Percentiles rank a stretch among this genome's conserved stretches.
phyloP scores from a whole-genome alignment of 2,329 filamentous ascomycete species.

The Colletotrichum liaoningense region DNA sequence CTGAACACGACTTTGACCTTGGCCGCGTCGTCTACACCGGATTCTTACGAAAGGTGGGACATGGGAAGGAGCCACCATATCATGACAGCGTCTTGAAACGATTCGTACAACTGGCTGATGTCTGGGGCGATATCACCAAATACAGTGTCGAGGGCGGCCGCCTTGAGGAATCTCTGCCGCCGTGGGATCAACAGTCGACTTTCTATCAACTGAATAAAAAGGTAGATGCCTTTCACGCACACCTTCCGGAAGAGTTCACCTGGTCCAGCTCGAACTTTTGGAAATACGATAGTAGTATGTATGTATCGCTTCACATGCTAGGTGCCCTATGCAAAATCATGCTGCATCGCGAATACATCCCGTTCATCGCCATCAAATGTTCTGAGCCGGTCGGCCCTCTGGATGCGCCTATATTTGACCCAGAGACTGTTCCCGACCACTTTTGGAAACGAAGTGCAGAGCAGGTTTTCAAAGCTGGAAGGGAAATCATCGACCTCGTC shows the following conservation, averaged over 20 bases:
- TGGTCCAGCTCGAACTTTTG: constrained; percentile 72
- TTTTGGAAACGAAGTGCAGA: constrained; percentile 75
- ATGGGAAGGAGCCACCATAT: constrained; percentile 37
- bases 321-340: constrained; percentile 74
- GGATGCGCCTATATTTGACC: too few species aligned
- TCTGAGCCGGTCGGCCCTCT: constrained; percentile 63
- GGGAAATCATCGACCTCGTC: constrained; percentile 73
- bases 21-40: constrained; percentile 67
- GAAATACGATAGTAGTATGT: constrained; percentile 74
- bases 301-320: constrained; percentile 75
- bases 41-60: constrained; percentile 50
- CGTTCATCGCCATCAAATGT: constrained; percentile 72
- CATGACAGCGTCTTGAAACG: constrained; percentile 62
- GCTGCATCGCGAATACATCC: constrained; percentile 76
- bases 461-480: constrained; percentile 71
- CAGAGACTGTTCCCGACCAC: constrained; percentile 57
- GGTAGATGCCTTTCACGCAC: constrained; percentile 63
- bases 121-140: constrained; percentile 68
- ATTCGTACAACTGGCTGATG: constrained; percentile 68
- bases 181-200: constrained; percentile 67
- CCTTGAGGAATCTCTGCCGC: constrained; percentile 59
- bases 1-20: constrained; percentile 73
- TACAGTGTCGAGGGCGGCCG: constrained; percentile 66
- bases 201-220: constrained; percentile 65
- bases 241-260: constrained; percentile 43